Base-by-base conservation (phyloP, 257 asterid species). In the Capsicum rhomboideum region DNA sequence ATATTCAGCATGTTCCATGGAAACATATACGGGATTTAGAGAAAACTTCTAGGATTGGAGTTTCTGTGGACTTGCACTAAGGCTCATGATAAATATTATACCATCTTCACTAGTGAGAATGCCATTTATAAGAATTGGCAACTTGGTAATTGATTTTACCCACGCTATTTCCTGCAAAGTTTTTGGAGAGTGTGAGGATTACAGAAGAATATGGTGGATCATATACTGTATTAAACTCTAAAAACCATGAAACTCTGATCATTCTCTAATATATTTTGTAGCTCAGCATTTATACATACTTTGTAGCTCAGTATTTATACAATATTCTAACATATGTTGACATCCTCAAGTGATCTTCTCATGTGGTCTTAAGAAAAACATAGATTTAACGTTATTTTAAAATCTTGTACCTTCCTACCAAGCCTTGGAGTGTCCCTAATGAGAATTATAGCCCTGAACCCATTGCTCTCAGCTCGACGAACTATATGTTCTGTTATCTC, bases 51-150 rank as follows among this genome's bases (percentile, higher is more conserved):
- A n/a, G n/a, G 26, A 26, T 31, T 52, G 26, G 9, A 18, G 63
- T 26, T 74, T 23, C 6, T 21, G 26, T 13, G 9, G 61, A 49
- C 46, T 49, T 2, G 40, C 23, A 44, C 17, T 4, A 49, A 75
- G 44, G 63, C 9, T 16, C 18, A 26, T 16, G 59, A 49, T 77
- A 50, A 50, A 2, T 8, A 17, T 26, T 26, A 17, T 77, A 92
- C 95, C 97, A 74, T 91, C 95, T 87, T 93, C 97, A 78, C 82
- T 13, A 10, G 93, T 91, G 71, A 93, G 95, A 72, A 93, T 74
- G 56, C 97, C 93, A 87, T 93, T 90, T 23, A 93, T 83, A 69
- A 93, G 82, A 84, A 93, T 87, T n/a, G 97, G 97, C 86, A 90
- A 88, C 56, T 72, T 88, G 37, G 95, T 89, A 85, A 91, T 82